phyloP scores from a whole-genome alignment of 306 rosid genomes.

The Fagus crenata region DNA sequence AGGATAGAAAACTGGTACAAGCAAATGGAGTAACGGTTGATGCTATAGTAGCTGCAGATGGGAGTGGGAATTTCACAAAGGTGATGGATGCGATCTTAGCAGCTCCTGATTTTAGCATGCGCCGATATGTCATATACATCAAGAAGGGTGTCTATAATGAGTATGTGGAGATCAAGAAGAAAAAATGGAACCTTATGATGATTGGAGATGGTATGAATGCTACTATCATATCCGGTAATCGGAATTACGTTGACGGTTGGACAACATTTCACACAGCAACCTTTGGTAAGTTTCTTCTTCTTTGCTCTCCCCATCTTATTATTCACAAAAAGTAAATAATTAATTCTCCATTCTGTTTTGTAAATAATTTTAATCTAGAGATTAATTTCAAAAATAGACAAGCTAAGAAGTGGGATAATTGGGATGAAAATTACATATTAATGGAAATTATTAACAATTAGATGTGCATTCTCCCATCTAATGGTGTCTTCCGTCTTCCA shows the following conservation, averaged over 20 bases:
- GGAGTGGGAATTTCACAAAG: slow-evolving; percentile 59
- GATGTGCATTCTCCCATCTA: too few species aligned
- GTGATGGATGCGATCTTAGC: slow-evolving; percentile 69
- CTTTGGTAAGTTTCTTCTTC: slow-evolving; percentile 50
- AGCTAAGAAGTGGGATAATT: too few species aligned
- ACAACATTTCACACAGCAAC: slow-evolving; percentile 85
- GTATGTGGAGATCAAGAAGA: slow-evolving; percentile 82
- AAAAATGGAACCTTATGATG: slow-evolving; percentile 87
- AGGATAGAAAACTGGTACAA: slow-evolving; percentile 52
- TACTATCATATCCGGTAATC: slow-evolving; percentile 68
- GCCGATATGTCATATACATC: slow-evolving; percentile 58
- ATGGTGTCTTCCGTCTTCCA: too few species aligned
- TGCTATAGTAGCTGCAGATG: slow-evolving; percentile 68
- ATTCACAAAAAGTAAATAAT: neutral
- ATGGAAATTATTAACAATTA: too few species aligned
- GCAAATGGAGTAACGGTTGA: slow-evolving; percentile 39
- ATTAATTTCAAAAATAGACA: too few species aligned
- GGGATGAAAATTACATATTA: too few species aligned
- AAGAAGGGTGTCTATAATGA: slow-evolving; percentile 71
- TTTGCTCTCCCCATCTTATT: neutral
- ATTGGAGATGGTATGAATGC: slow-evolving; percentile 75
- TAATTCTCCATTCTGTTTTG: neutral
- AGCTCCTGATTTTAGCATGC: slow-evolving; percentile 77
- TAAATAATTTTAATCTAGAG: too few species aligned
- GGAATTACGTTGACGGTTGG: slow-evolving; percentile 66